A percentile compares a stretch with the other conserved stretches of the same genome.
phyloP scores from a whole-genome alignment of 345 rosid genomes.

The Firmiana major region DNA sequence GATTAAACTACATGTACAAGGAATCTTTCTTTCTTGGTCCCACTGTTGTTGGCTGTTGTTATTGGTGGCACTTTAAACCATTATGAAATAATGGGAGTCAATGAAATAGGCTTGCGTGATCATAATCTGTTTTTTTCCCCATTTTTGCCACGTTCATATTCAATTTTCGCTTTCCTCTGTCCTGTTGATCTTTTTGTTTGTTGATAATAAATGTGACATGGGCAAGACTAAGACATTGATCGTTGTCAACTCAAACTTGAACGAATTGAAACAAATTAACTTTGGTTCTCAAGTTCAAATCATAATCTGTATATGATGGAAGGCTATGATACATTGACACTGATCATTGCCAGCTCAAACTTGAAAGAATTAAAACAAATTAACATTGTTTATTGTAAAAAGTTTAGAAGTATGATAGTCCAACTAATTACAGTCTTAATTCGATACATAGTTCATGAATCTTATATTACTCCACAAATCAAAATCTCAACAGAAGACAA shows the following conservation, averaged over 20 bases:
- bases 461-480: too few species aligned
- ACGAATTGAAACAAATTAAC: too few species aligned
- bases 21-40: neutral
- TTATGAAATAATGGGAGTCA: neutral
- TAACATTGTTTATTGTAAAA: too few species aligned
- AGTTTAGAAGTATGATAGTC: too few species aligned
- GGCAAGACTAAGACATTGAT: neutral
- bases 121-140: neutral
- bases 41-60: neutral
- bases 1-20: neutral
- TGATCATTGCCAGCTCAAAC: neutral
- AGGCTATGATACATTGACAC: neutral
- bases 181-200: neutral
- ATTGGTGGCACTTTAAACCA: neutral
- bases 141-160: neutral
- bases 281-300: too few species aligned
- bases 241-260: too few species aligned
- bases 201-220: neutral
- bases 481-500: too few species aligned
- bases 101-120: neutral
- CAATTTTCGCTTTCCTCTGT: neutral
- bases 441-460: too few species aligned
- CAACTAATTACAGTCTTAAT: too few species aligned
- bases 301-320: too few species aligned
- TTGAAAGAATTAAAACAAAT: neutral